These are phyloP conservation scores for Fusarium pseudoanthophilum DNA, from an alignment of 2,329 filamentous ascomycete species.

Conservation along the genomic window DNA sequence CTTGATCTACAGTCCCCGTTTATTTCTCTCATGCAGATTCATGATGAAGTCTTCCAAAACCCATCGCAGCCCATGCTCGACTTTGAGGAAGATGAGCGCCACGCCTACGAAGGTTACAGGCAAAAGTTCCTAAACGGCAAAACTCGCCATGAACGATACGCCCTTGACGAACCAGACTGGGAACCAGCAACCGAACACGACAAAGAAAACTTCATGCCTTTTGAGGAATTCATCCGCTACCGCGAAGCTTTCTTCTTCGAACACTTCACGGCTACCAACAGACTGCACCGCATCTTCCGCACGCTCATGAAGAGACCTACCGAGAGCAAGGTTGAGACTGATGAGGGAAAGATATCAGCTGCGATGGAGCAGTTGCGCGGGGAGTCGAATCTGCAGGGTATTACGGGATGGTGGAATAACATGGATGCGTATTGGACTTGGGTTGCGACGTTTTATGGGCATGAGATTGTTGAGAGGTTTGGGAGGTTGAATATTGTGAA, in stretches of 20 bases:
- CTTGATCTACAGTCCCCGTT: slow-evolving; percentile 60
- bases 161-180: slow-evolving; percentile 42
- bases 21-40: slow-evolving; percentile 54
- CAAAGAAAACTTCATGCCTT: slow-evolving; percentile 54
- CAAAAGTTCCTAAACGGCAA: slow-evolving; percentile 49
- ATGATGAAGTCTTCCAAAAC: slow-evolving; percentile 46
- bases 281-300: slow-evolving; percentile 50
- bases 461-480: slow-evolving; percentile 56
- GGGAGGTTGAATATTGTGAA: slow-evolving; percentile 59
- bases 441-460: slow-evolving; percentile 58
- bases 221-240: slow-evolving; percentile 57
- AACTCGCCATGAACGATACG: background rate
- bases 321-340: slow-evolving; percentile 41
- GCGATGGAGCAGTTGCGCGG: slow-evolving; percentile 37
- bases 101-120: slow-evolving; percentile 50
- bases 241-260: slow-evolving; percentile 54
- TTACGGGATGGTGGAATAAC: slow-evolving; percentile 41
- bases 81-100: slow-evolving; percentile 50
- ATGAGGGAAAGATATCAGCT: slow-evolving; percentile 40
- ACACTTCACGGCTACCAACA: background rate
- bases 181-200: slow-evolving; percentile 46
- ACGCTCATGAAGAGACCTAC: slow-evolving; percentile 50
- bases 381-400: slow-evolving; percentile 34
- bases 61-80: slow-evolving; percentile 47
- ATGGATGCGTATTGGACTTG: slow-evolving; percentile 61